phyloP scores from a whole-genome alignment of 768 basidiomycete species.

The Collybiopsis confluens region DNA sequence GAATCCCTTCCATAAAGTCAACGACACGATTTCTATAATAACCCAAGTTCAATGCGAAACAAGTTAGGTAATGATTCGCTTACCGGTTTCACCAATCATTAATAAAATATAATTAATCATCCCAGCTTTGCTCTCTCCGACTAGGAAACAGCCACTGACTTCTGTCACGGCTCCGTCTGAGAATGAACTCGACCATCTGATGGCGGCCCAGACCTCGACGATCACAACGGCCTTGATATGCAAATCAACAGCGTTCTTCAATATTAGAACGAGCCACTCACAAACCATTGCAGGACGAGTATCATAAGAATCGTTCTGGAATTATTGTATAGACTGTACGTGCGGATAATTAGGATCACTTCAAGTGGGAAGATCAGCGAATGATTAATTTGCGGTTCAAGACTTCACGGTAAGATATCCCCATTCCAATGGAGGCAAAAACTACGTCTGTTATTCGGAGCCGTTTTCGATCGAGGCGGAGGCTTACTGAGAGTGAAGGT shows the following conservation, averaged over 20 bases:
- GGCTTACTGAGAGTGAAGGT: not conserved
- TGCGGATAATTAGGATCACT: not conserved
- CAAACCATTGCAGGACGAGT: not conserved
- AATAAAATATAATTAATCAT: not conserved
- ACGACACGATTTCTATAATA: not conserved
- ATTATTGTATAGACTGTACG: not conserved
- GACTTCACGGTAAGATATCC: constrained; percentile 1
- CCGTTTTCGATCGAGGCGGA: not conserved
- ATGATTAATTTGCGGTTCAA: not conserved
- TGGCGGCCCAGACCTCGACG: not conserved
- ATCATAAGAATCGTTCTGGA: not conserved
- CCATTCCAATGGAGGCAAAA: not conserved
- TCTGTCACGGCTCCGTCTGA: not conserved
- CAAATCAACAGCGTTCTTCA: not conserved
- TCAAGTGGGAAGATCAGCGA: no score
- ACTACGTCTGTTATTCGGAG: not conserved
- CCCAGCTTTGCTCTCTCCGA: not conserved
- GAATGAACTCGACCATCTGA: not conserved
- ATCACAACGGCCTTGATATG: not conserved
- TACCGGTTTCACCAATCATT: not conserved
- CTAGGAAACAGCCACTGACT: not conserved
- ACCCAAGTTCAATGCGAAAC: not conserved
- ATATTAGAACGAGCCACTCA: not conserved
- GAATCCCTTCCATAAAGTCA: not conserved
- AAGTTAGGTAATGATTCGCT: not conserved